Evolutionary conservation across 108 stramenopile genomes (phyloP), one percentile per base, ranked within the genome.

Genomic region (Nitzschia putrida): DNA sequence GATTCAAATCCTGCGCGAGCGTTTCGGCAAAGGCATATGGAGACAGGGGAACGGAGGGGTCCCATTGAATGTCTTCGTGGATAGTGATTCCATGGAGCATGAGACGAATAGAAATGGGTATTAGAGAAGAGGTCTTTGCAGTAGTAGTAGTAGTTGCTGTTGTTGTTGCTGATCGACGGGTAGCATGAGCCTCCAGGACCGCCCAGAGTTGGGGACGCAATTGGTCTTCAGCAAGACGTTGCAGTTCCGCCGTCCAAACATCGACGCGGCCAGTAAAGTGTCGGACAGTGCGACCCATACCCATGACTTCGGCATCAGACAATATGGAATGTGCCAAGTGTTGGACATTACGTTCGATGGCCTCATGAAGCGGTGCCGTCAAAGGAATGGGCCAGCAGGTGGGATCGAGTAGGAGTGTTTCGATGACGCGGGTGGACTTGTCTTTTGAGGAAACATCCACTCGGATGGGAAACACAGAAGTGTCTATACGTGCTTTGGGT

Each of bases 211-310:
- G 87, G 42, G 77, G 78, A 6, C 75, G 72, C 43, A 91, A 65
- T 59, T 91, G 90, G 10, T 81, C 57, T 61, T 80, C 75, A 13
- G 87, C 57, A n/a, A 54, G 78, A 47, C 57, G 72, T 68, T 71
- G 77, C 24, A 83, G 73, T 73, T 44, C 39, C 16, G 34, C 8
- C 11, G 64, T 64, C 77, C 86, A 80, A 41, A 92, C 71, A 65
- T 92, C 88, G 58, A 92, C 45, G 11, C 91, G 81, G 13, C 83
- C 83, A 18, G 87, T 82, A 73, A 83, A 87, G 60, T 86, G 80
- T 16, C 83, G 83, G 22, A 79, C 77, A 22, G 80, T 81, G 38
- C 87, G 77, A 41, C 87, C 78, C 80, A 88, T 85, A 34, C 88
- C 88, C 22, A 77, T 51, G 10, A 88, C 88, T 77, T 92, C 91